Base-by-base conservation (phyloP, 345 rosid species). In the Raphanus sativus region DNA sequence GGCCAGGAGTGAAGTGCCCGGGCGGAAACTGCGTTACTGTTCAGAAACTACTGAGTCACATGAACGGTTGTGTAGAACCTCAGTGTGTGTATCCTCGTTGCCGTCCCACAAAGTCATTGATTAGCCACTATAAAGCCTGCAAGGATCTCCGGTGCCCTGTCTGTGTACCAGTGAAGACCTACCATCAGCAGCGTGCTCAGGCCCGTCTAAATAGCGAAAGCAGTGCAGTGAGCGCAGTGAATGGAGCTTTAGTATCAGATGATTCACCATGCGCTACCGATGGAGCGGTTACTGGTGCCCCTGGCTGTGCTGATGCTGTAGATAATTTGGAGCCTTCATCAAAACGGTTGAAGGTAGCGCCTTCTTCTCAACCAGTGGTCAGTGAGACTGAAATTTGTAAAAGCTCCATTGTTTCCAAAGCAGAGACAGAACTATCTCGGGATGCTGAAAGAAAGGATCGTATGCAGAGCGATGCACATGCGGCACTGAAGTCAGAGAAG, bases 321-420 rank as follows among this genome's bases (percentile, higher is more conserved):
- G 93, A 86, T 82, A 84, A 81, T 71, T 67, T 82, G 71, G 90
- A 86, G 10, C 99, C 97, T 73, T 82, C 97, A 67, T 16, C 80
- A 13, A 95, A 95, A 81, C 97, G 98, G 75, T 78, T 92, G 88
- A 95, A 88, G 84, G 81, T 85, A 65, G 99, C 92, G 71, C 93
- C 81, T 30, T 84, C 88, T 13, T 81, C 83, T 52, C 87, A 84
- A 26, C 80, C 88, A 58, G 77, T 84, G 75, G 82, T 58, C 71
- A 69, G 77, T 62, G 82, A 77, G 77, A 81, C 62, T 68, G 94
- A 87, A 68, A 86, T 33, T 82, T 75, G 83, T 71, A 81, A 79
- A 17, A 73, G 75, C 48, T 73, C 88, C 55, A n/a, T 54, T 73
- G 70, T 76, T 69, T 71, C 89, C 75, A 68, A 28, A 38, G 66